These are phyloP conservation scores for Rhynchospora pubera DNA, from an alignment of 176 grass and related monocot species.

Conservation along the genomic window DNA sequence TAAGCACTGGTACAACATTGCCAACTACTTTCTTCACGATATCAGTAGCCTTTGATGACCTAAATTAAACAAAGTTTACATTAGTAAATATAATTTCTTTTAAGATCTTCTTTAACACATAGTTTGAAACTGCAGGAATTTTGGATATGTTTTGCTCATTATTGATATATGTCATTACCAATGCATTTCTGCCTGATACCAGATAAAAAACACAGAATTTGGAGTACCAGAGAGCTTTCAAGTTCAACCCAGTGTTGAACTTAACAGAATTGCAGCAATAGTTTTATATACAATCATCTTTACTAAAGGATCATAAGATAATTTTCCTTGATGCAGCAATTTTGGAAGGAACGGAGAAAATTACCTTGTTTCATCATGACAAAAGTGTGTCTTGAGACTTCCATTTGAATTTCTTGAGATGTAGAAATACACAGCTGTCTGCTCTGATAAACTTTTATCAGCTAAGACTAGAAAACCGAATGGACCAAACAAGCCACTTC, in stretches of 20 bases:
- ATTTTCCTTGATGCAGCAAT: neutral
- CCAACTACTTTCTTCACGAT: slow-evolving; percentile 78
- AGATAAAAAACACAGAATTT: neutral
- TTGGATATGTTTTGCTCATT: neutral
- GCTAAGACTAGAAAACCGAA: slow-evolving; percentile 76
- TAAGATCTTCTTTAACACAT: neutral
- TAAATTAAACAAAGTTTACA: neutral
- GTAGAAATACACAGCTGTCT: slow-evolving; percentile 86
- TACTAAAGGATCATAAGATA: neutral
- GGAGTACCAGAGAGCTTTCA: neutral
- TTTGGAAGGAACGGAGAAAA: neutral
- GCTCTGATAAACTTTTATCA: slow-evolving; percentile 36
- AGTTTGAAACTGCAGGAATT: neutral
- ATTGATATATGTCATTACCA: neutral
- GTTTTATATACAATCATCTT: neutral
- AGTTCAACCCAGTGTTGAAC: neutral
- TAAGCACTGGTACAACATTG: slow-evolving; percentile 57
- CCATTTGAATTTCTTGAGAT: slow-evolving; percentile 49
- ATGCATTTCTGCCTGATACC: neutral
- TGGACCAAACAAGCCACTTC: slow-evolving; percentile 46
- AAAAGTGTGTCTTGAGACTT: slow-evolving; percentile 54
- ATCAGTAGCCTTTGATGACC: slow-evolving; percentile 68
- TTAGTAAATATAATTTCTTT: neutral
- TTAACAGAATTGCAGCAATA: neutral
- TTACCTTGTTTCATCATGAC: slow-evolving; percentile 70